Evolutionary conservation across 140 eudicot genomes (phyloP).

Genomic region (Cichorium intybus): DNA sequence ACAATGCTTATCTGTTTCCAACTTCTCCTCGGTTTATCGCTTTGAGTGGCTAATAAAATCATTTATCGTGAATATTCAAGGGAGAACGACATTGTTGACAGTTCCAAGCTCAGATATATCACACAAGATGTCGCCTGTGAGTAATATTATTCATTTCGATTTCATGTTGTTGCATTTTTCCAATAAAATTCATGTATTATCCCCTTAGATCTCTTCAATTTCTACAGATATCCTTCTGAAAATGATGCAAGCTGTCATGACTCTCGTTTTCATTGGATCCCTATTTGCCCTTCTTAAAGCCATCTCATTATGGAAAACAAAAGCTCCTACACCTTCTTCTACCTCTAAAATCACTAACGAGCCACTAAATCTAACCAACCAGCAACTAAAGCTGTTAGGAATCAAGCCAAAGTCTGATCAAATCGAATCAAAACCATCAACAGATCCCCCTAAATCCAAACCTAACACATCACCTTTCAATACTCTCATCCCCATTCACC

Average conservation of each 20-base stretch:
- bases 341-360: slow-evolving; percentile 44
- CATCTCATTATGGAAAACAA: slow-evolving; percentile 48
- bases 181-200: not conserved
- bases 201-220: slow-evolving; percentile 3
- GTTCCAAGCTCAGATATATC: slow-evolving; percentile 43
- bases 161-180: not conserved
- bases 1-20: not conserved
- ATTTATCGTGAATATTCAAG: slow-evolving; percentile 25
- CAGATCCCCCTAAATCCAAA: slow-evolving; percentile 62
- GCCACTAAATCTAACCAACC: slow-evolving; percentile 41
- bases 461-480: slow-evolving; percentile 51
- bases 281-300: slow-evolving; percentile 68
- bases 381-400: slow-evolving; percentile 71
- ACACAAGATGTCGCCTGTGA: slow-evolving; percentile 62
- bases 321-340: slow-evolving; percentile 37
- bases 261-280: slow-evolving; percentile 53
- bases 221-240: slow-evolving; percentile 54
- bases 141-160: slow-evolving; percentile 24
- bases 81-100: slow-evolving; percentile 44
- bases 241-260: slow-evolving; percentile 39
- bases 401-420: slow-evolving; percentile 48
- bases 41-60: slow-evolving; percentile 5
- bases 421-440: slow-evolving; percentile 43
- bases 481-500: slow-evolving; percentile 77
- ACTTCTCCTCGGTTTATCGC: not conserved